Evolutionary conservation across 257 asterid genomes (phyloP).

Genomic region (Rubia yunnanensis): DNA sequence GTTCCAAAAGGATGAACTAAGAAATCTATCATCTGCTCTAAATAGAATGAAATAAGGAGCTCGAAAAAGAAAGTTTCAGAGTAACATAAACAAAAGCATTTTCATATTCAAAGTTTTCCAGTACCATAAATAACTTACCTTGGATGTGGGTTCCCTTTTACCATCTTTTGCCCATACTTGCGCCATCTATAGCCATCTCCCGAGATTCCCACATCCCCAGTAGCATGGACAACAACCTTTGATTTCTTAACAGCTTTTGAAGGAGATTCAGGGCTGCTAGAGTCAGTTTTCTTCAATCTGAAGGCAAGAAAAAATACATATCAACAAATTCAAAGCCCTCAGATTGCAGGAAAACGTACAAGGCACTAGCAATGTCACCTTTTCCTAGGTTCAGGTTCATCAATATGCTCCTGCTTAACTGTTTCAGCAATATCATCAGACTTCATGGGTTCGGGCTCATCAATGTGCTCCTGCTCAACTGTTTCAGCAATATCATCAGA

Average conservation of each 20-base stretch:
- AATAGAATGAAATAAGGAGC: background rate
- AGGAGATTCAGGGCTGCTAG: conserved; percentile 35
- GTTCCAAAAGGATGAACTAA: background rate
- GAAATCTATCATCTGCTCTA: background rate
- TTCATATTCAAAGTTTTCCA: background rate
- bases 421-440: conserved; percentile 50
- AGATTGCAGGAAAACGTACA: background rate
- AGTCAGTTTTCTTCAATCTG: conserved; percentile 58
- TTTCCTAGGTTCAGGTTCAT: conserved; percentile 49
- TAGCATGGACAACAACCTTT: conserved; percentile 75
- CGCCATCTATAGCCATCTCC: conserved; percentile 99
- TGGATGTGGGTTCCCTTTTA: conserved; percentile 94
- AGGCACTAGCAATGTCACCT: conserved; percentile 30
- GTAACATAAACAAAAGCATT: background rate
- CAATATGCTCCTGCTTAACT: conserved; percentile 35
- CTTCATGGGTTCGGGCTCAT: conserved; percentile 52
- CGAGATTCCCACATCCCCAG: conserved; percentile 81
- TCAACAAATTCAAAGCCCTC: conserved; percentile 1
- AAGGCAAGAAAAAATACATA: conserved; percentile 7
- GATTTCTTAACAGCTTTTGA: conserved; percentile 64
- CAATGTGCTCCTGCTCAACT: conserved; percentile 34
- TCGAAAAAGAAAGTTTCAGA: background rate
- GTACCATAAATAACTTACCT: conserved; percentile 35
- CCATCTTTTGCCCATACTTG: conserved; percentile 96
- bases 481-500: conserved; percentile 50